Conservation (phyloP, 768 basidiomycete species). For the Trametes gibbosa region DNA sequence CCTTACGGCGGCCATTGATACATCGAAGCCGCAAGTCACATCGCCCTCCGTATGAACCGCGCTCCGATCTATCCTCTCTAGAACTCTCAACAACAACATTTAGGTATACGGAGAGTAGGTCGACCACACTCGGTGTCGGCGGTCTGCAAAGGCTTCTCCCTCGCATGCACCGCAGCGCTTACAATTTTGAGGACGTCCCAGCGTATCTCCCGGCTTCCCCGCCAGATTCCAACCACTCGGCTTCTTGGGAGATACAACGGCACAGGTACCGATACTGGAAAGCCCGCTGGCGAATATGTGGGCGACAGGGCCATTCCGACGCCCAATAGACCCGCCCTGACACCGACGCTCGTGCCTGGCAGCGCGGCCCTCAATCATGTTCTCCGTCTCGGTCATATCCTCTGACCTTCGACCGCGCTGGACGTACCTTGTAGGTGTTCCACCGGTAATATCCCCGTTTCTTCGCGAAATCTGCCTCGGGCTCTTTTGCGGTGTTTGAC, state of each 20-base stretch:
- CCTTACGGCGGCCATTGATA: too few relatives aligned
- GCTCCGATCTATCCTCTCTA: too few relatives aligned
- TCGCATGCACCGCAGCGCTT: background rate
- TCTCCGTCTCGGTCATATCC: background rate
- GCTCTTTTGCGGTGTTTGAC: conserved; percentile 2
- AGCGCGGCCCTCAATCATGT: background rate
- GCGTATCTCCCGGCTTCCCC: background rate
- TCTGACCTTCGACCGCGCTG: background rate
- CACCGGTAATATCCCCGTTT: background rate
- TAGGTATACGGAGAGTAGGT: background rate
- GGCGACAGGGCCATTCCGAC: background rate
- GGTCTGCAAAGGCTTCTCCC: background rate
- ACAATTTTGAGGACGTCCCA: background rate
- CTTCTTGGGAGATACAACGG: background rate
- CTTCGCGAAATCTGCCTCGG: background rate
- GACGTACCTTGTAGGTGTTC: background rate
- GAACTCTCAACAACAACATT: too few relatives aligned
- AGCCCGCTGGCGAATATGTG: background rate
- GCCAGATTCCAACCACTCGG: background rate
- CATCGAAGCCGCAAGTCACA: too few relatives aligned
- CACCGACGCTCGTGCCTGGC: conserved; percentile 7
- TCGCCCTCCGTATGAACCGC: too few relatives aligned
- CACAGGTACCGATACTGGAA: background rate
- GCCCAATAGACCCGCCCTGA: background rate
- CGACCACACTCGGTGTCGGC: background rate